Base-by-base conservation (phyloP, 169 alveolate genomes). In the Eimeria falciformis region DNA sequence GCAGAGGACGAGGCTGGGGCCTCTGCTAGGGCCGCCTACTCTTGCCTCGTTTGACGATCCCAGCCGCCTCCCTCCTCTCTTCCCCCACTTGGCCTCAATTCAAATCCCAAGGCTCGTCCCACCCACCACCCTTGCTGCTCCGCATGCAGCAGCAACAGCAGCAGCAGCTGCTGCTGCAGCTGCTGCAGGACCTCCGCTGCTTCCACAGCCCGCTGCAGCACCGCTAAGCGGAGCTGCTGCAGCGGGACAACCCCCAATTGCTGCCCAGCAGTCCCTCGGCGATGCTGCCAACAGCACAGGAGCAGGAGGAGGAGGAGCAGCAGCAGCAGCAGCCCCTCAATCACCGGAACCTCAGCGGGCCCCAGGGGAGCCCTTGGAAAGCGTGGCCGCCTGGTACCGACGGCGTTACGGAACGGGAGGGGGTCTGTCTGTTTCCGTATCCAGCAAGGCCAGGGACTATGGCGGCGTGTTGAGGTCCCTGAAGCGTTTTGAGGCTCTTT, bases 401-500 rank as follows among this genome's bases (percentile, higher is more conserved):
- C 82, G 82, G 53, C 82, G 82, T 9, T 71, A 71, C 25, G 82
- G 82, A 4, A 40, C 46, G 6, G 82, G 82, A 14, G 82, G 82
- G 5, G 82, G 82, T 5, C 27, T 71, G 56, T 2, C 55, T 5
- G 29, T 71, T 4, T 23, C 82, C 37, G 5, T 25, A 3, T 2
- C n/a, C 50, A 71, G 82, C 71, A 58, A 21, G 25, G 27, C 18
- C 7, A 58, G 71, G 71, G 71, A 58, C 71, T 58, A 58, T 21
- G 29, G 71, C 33, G 5, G 29, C 27, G 71, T 58, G 7, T 33
- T 71, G 17, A 33, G n/a, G 6, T 14, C 29, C 2, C 17, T 71
- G 50, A 71, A 71, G 56, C 18, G 29, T 12, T 71, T 71, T 23
- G 82, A 71, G 55, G 5, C 40, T 11, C 7, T 71, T 25, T 25